phyloP scores from a whole-genome alignment of 306 rosid genomes.

The Prunus armeniaca region DNA sequence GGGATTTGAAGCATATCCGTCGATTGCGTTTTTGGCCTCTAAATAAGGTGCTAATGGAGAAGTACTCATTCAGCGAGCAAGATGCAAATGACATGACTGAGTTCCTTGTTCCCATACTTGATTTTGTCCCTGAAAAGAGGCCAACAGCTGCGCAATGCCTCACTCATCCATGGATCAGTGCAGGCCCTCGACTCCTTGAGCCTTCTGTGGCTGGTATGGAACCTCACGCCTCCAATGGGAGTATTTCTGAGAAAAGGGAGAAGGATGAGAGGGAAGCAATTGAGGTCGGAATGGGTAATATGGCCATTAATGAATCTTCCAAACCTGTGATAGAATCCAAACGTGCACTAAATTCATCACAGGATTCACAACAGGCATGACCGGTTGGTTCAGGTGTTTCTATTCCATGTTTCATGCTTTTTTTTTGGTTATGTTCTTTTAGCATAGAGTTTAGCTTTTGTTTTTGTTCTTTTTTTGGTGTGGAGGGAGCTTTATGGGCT shows the following conservation, averaged over 20 bases:
- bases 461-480: neutral
- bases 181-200: constrained; percentile 52
- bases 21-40: constrained; percentile 82
- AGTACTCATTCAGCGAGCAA: constrained; percentile 67
- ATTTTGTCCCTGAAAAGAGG: constrained; percentile 81
- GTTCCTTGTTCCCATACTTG: constrained; percentile 67
- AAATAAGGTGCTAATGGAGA: constrained; percentile 70
- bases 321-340: constrained; percentile 12
- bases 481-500: neutral
- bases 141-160: constrained; percentile 77
- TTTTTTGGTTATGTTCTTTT: neutral
- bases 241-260: constrained; percentile 13
- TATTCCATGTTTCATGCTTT: neutral
- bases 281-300: constrained; percentile 28
- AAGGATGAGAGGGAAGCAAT: constrained; percentile 26
- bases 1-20: constrained; percentile 80
- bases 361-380: neutral
- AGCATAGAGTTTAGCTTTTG: neutral
- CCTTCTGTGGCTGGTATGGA: constrained; percentile 15
- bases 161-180: constrained; percentile 74
- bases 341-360: neutral
- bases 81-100: constrained; percentile 65
- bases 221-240: constrained; percentile 5
- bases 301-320: constrained; percentile 29
- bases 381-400: neutral